A percentile compares a stretch with the other conserved stretches of the same genome.
phyloP scores from a whole-genome alignment of 305 asterid genomes.

The Coffea humblotiana region DNA sequence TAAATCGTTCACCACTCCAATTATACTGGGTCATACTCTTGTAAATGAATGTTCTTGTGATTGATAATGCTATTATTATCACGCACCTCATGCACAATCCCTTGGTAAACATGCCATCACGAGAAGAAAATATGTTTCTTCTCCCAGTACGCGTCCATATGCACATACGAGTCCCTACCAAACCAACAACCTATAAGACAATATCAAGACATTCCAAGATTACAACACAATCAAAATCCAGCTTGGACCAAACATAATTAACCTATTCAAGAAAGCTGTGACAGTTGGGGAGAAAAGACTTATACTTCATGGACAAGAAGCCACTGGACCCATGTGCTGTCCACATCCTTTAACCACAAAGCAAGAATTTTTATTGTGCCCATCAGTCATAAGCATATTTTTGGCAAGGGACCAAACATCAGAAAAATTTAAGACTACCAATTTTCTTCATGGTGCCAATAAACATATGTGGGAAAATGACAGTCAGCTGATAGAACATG shows the following conservation, averaged over 20 bases:
- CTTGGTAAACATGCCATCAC: constrained; percentile 76
- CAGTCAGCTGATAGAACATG: not conserved
- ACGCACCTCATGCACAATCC: constrained; percentile 91
- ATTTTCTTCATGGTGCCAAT: not conserved
- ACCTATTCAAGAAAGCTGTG: not conserved
- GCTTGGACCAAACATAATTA: not conserved
- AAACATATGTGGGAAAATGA: not conserved
- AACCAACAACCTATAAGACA: constrained; percentile 75
- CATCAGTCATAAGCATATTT: not conserved
- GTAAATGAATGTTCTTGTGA: not conserved
- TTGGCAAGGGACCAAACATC: not conserved
- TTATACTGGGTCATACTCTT: not conserved
- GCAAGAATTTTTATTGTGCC: not conserved
- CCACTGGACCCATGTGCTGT: not conserved
- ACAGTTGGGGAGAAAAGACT: not conserved
- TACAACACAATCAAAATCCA: constrained; percentile 13
- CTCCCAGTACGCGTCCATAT: constrained; percentile 84
- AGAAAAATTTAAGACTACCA: too few relatives aligned
- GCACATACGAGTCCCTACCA: constrained; percentile 84
- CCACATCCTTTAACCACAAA: not conserved
- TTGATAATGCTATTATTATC: constrained; percentile 16
- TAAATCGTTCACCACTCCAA: not conserved
- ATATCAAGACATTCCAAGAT: constrained; percentile 22
- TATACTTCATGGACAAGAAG: not conserved
- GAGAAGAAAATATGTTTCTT: constrained; percentile 72